Evolutionary conservation across 2,329 filamentous ascomycete genomes (phyloP), one percentile per base, ranked within the genome.

Genomic region (Tricladium varicosporioides): DNA sequence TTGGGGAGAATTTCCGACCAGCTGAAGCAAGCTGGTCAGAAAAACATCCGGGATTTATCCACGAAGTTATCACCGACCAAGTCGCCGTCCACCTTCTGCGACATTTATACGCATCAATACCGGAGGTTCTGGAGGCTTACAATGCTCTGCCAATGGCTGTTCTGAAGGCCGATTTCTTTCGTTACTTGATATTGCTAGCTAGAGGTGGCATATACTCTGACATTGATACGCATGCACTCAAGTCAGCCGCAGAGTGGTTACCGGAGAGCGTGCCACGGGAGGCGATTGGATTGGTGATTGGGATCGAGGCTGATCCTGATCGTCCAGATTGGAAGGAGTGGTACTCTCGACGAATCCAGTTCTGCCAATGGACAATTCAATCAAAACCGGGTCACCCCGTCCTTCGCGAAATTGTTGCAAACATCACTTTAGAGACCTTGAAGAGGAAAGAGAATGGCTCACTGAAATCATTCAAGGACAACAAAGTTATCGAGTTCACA

Each of bases 361-460:
- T 99, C 74, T 99, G 94, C 75, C 94, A 99, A 73, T 99, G 94
- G 94, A 99, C 94, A 1, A 97, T 99, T 61, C 93, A 97, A 74
- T 79, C 89, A 56, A 99, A 99, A 74, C 89, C 93, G 0, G 94
- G 94, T 10, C 94, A 99, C 71, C 94, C 94, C 0, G 85, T 96
- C 11, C 81, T 99, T 57, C 85, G 92, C 60, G 91, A 97, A 60
- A 84, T 96, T 59, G 91, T 99, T 32, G 80, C 88, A 13, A 88
- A 86, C 64, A 92, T 99, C 69, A 96, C 93, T 0, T 81, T 90
- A 62, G 85, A 92, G 71, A 89, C 92, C 0, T 78, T 97, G 50
- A 78, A 80, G 58, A 82, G 87, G 74, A 92, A 95, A 78, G 78
- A 78, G 53, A 73, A 77, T 7, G 89, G 89, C 16, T 78, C 80